Conservation (phyloP, 257 asterid species). For the Solanum corneliomulleri region DNA sequence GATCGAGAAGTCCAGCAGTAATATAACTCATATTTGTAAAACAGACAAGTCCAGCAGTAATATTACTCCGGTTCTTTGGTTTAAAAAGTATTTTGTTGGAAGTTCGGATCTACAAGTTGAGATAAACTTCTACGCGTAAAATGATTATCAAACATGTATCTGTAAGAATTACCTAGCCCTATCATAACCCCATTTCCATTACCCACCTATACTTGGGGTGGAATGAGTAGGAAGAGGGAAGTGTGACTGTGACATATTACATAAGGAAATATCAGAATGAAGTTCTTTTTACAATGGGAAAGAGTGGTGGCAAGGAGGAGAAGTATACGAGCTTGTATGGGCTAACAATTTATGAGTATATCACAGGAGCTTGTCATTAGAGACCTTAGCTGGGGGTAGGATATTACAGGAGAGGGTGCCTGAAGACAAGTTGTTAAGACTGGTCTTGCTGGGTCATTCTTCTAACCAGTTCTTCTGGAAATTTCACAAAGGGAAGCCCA, state of each 20-base stretch:
- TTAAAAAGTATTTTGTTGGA: background rate
- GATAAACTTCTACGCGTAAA: background rate
- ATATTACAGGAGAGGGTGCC: background rate
- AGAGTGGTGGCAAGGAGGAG: background rate
- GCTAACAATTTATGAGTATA: background rate
- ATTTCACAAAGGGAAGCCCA: background rate
- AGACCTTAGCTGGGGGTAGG: background rate
- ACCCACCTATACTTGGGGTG: background rate
- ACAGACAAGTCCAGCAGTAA: background rate
- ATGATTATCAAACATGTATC: background rate
- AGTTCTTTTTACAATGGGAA: background rate
- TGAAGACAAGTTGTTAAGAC: background rate
- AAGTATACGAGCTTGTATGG: background rate
- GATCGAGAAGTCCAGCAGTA: background rate
- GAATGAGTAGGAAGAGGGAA: background rate
- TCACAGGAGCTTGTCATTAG: background rate
- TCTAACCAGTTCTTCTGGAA: background rate
- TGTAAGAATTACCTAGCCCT: background rate
- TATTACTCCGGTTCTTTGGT: background rate
- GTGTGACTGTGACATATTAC: background rate
- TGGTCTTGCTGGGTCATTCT: background rate
- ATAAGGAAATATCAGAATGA: background rate
- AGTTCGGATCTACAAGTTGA: background rate
- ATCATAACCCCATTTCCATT: background rate
- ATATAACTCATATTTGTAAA: background rate